Evolutionary conservation across 1,139 yeast genomes (phyloP).

Genomic region (Candida sp.): DNA sequence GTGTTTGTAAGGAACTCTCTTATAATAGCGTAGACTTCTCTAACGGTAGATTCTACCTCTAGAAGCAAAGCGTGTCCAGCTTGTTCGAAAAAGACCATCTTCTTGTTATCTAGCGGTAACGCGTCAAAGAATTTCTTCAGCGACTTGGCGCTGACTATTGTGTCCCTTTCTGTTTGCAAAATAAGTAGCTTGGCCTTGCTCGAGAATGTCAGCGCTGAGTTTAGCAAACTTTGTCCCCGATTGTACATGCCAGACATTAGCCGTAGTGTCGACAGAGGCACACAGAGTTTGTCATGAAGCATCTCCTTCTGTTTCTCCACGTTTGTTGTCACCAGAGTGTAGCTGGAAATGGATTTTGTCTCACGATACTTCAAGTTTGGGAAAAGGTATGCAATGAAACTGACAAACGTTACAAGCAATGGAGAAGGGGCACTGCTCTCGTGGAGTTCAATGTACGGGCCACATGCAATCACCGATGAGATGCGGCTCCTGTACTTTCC

Average conservation of each 20-base stretch:
- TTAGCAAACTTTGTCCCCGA: conserved; percentile 18
- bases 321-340: conserved; percentile 20
- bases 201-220: conserved; percentile 11
- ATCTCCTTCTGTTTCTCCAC: conserved; percentile 22
- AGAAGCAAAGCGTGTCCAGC: conserved; percentile 25
- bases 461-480: conserved; percentile 18
- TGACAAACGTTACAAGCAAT: not conserved
- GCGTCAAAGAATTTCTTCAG: conserved; percentile 19
- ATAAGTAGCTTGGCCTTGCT: conserved; percentile 17
- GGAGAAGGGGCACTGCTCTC: conserved; percentile 15
- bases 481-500: conserved; percentile 20
- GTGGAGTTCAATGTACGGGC: conserved; percentile 21
- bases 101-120: conserved; percentile 17
- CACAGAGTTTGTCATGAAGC: conserved; percentile 19
- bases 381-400: conserved; percentile 1
- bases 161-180: conserved; percentile 21
- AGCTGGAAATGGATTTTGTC: conserved; percentile 13
- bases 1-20: conserved; percentile 11
- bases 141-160: conserved; percentile 18
- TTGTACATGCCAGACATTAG: conserved; percentile 22
- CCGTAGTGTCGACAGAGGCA: conserved; percentile 21
- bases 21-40: conserved; percentile 17
- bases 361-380: conserved; percentile 15
- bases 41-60: conserved; percentile 22
- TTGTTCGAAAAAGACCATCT: conserved; percentile 16